Percentiles rank a stretch among this genome's conserved stretches.
phyloP scores from a whole-genome alignment of 176 grass and related monocot species.

The Juncus effusus region DNA sequence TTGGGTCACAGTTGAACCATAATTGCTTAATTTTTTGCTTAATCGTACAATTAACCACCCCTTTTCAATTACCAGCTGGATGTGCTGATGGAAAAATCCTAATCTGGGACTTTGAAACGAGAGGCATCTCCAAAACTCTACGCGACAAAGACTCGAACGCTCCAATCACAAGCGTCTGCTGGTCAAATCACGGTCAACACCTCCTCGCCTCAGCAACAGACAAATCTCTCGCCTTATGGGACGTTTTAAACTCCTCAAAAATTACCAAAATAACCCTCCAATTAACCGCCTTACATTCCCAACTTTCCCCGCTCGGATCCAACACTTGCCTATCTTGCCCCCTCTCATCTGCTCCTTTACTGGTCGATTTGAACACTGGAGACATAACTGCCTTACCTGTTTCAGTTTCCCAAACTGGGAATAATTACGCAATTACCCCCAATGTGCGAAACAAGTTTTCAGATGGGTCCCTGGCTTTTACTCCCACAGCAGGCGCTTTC shows the following conservation, averaged over 20 bases:
- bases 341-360: slow-evolving; percentile 88
- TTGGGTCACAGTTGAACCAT: not conserved
- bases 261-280: slow-evolving; percentile 82
- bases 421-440: slow-evolving; percentile 40
- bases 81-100: slow-evolving; percentile 84
- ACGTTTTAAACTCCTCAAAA: slow-evolving; percentile 71
- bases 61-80: slow-evolving; percentile 63
- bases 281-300: slow-evolving; percentile 81
- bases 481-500: slow-evolving; percentile 93
- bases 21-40: no score
- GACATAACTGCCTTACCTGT: slow-evolving; percentile 76
- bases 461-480: slow-evolving; percentile 85
- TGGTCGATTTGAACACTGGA: slow-evolving; percentile 83
- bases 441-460: slow-evolving; percentile 78
- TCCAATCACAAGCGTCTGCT: slow-evolving; percentile 90
- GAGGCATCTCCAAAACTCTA: slow-evolving; percentile 80
- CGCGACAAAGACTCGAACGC: slow-evolving; percentile 79
- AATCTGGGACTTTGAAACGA: slow-evolving; percentile 99
- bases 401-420: slow-evolving; percentile 50
- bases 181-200: slow-evolving; percentile 88
- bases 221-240: slow-evolving; percentile 86
- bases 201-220: slow-evolving; percentile 97
- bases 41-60: not conserved
- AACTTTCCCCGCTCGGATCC: slow-evolving; percentile 54
- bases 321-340: slow-evolving; percentile 84